Evolutionary conservation across 805 yeast species (phyloP).

Genomic region (Ogataea parapolymorpha): DNA sequence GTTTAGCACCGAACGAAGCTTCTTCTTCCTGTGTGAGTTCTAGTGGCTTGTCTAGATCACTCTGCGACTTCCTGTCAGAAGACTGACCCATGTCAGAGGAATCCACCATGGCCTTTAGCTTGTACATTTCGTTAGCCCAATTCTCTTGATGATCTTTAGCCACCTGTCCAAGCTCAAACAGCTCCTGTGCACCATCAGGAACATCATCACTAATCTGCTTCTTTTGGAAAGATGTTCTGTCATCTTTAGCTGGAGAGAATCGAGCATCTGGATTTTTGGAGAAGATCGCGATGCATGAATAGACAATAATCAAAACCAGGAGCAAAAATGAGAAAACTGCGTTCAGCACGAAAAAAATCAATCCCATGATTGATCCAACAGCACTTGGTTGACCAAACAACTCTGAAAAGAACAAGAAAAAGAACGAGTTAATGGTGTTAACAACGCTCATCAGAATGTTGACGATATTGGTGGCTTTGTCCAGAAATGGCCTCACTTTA

Average conservation of each 20-base stretch:
- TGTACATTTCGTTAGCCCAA: conserved; percentile 68
- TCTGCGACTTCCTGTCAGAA: conserved; percentile 16
- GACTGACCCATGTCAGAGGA: conserved; percentile 20
- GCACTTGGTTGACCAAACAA: conserved; percentile 76
- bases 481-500: conserved; percentile 69
- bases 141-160: conserved; percentile 75
- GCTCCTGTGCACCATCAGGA: conserved; percentile 42
- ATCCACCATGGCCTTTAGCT: conserved; percentile 37
- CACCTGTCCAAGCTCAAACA: conserved; percentile 74
- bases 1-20: conserved; percentile 38
- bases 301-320: conserved; percentile 65
- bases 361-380: conserved; percentile 85
- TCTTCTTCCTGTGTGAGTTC: conserved; percentile 35
- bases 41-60: conserved; percentile 25
- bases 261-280: conserved; percentile 87
- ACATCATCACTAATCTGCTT: conserved; percentile 19
- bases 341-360: conserved; percentile 82
- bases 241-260: conserved; percentile 86
- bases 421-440: conserved; percentile 71
- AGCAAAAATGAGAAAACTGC: conserved; percentile 83
- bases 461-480: conserved; percentile 75
- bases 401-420: conserved; percentile 82
- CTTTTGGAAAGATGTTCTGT: conserved; percentile 83
- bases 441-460: conserved; percentile 72
- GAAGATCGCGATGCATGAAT: conserved; percentile 57